phyloP scores from a whole-genome alignment of 2,329 filamentous ascomycete species.

The Paecilomyces sp. region DNA sequence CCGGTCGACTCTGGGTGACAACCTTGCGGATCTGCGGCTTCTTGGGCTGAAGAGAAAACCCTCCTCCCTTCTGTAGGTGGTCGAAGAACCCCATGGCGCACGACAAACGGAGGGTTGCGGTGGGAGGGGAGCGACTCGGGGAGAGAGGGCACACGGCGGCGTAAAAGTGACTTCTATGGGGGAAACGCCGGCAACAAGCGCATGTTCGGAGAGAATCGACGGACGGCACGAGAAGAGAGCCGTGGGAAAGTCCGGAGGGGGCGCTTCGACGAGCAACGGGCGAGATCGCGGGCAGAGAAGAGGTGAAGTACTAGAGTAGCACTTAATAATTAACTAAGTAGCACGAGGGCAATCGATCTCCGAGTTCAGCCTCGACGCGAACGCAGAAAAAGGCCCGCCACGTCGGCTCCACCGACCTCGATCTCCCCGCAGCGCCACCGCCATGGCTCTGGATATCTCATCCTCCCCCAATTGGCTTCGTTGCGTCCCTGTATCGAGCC shows the following conservation, averaged over 20 bases:
- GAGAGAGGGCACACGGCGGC: not conserved
- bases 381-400: not conserved
- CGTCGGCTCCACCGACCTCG: not conserved
- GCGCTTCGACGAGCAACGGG: not conserved
- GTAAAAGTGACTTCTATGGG: not conserved
- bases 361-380: not conserved
- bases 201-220: not conserved
- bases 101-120: not conserved
- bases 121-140: slow-evolving; percentile 1
- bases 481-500: slow-evolving; percentile 15
- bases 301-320: not conserved
- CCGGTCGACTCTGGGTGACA: slow-evolving; percentile 25
- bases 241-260: not conserved
- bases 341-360: not conserved
- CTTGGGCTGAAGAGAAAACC: slow-evolving; percentile 33
- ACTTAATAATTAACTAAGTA: too few relatives aligned
- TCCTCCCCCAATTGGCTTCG: not conserved
- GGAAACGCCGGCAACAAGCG: not conserved
- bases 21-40: slow-evolving; percentile 37
- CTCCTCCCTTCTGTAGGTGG: slow-evolving; percentile 37
- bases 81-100: slow-evolving; percentile 37
- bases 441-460: slow-evolving; percentile 1
- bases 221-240: not conserved
- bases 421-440: not conserved
- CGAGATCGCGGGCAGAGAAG: not conserved